Conservation (phyloP, 768 basidiomycete species). For the Amylocystis lapponica region DNA sequence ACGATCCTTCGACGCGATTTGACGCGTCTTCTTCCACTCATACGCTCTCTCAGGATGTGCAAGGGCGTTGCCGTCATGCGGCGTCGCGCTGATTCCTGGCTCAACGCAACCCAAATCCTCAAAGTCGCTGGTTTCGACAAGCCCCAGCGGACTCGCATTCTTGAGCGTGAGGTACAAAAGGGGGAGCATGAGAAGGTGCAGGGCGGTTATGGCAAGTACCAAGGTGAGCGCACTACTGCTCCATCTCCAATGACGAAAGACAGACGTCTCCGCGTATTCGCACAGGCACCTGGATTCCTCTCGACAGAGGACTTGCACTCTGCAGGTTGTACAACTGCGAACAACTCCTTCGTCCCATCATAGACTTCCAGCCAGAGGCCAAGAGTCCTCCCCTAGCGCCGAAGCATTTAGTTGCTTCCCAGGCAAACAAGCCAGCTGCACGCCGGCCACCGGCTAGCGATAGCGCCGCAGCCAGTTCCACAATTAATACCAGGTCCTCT, state of each 20-base stretch:
- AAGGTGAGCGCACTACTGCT: slow-evolving; percentile 54
- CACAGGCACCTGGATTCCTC: slow-evolving; percentile 96
- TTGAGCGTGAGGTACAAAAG: slow-evolving; percentile 97
- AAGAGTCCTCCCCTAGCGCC: slow-evolving; percentile 94
- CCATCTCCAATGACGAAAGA: background rate
- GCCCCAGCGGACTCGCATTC: slow-evolving; percentile 93
- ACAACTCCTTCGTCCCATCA: slow-evolving; percentile 78
- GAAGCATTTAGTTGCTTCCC: slow-evolving; percentile 84
- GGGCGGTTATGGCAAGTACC: slow-evolving; percentile 99
- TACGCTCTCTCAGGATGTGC: slow-evolving; percentile 65
- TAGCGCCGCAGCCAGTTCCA: slow-evolving; percentile 16
- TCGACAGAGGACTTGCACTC: slow-evolving; percentile 80
- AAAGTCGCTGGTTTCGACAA: slow-evolving; percentile 99
- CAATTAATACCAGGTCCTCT: slow-evolving; percentile 54
- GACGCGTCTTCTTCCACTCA: slow-evolving; percentile 4
- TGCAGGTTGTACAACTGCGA: slow-evolving; percentile 95
- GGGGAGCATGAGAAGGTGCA: slow-evolving; percentile 99
- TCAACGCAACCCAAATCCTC: slow-evolving; percentile 98
- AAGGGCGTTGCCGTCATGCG: slow-evolving; percentile 98
- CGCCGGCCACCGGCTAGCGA: slow-evolving; percentile 35
- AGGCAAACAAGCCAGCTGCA: slow-evolving; percentile 41
- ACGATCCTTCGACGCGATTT: slow-evolving; percentile 28
- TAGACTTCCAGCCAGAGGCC: slow-evolving; percentile 86
- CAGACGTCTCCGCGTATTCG: background rate
- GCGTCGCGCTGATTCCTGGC: slow-evolving; percentile 91